Percentiles rank a stretch among this genome's conserved stretches.
Evolutionary conservation across 129 eudicot genomes (phyloP).

Genomic region (Saussurea involucrata): DNA sequence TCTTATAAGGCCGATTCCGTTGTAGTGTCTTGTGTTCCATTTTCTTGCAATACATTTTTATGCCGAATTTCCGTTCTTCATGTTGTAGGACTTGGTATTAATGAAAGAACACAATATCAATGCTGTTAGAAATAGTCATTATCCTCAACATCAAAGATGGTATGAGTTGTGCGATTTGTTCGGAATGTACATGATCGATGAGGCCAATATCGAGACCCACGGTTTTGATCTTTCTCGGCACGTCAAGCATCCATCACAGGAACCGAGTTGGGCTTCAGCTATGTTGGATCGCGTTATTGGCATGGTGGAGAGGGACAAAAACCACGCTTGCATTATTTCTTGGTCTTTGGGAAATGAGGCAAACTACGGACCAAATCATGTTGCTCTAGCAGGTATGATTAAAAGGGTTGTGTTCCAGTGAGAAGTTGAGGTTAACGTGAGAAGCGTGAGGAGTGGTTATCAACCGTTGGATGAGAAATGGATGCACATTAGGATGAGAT

Average conservation of each 20-base stretch:
- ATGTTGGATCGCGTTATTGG: slow-evolving; percentile 95
- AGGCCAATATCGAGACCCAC: slow-evolving; percentile 97
- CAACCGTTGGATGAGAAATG: no score
- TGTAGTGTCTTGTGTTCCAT: not conserved
- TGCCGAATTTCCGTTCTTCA: not conserved
- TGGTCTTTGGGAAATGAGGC: slow-evolving; percentile 98
- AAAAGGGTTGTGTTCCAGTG: no score
- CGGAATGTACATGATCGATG: slow-evolving; percentile 99
- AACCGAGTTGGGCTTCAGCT: slow-evolving; percentile 77
- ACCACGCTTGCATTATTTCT: slow-evolving; percentile 83
- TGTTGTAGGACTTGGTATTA: slow-evolving; percentile 72
- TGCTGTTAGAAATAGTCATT: slow-evolving; percentile 97
- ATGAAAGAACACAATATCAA: slow-evolving; percentile 96
- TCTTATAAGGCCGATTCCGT: not conserved
- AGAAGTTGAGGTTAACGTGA: no score
- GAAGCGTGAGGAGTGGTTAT: no score
- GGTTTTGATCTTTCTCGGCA: slow-evolving; percentile 73
- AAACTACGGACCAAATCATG: slow-evolving; percentile 93
- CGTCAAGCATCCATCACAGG: slow-evolving; percentile 81
- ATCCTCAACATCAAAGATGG: slow-evolving; percentile 97
- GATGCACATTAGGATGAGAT: no score
- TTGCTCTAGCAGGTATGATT: slow-evolving; percentile 79
- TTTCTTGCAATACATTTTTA: slow-evolving; percentile 1
- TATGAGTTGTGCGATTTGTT: slow-evolving; percentile 93
- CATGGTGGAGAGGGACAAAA: slow-evolving; percentile 99